These are phyloP conservation scores for Calonectria pauciramosa DNA, from an alignment of 2,329 filamentous ascomycete species.

Conservation along the genomic window DNA sequence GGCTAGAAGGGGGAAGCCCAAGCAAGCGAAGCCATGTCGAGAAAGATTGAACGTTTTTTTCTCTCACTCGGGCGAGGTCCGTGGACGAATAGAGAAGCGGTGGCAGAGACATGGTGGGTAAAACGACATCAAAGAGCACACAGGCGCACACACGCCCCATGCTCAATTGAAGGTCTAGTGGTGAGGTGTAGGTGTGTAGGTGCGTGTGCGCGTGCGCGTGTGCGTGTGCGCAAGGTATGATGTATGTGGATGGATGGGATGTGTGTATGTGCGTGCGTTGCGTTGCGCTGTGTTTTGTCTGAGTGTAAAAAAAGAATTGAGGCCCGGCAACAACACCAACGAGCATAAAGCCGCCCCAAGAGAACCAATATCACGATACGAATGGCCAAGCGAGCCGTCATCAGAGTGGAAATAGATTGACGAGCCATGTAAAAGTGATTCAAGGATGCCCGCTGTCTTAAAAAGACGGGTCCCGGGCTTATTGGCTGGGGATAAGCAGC, in stretches of 20 bases:
- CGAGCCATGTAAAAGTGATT: neutral
- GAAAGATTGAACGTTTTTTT: slow-evolving; percentile 14
- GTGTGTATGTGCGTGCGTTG: slow-evolving; percentile 24
- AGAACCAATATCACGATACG: slow-evolving; percentile 8
- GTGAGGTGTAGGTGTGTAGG: slow-evolving; percentile 21
- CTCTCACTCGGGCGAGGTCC: slow-evolving; percentile 2
- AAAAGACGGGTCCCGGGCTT: slow-evolving; percentile 3
- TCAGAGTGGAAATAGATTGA: slow-evolving; percentile 1
- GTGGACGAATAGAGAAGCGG: slow-evolving; percentile 37
- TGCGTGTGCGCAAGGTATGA: slow-evolving; percentile 10
- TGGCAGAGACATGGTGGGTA: slow-evolving; percentile 47
- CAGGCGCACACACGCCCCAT: slow-evolving; percentile 30
- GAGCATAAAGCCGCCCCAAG: neutral
- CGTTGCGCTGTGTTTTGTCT: slow-evolving; percentile 21
- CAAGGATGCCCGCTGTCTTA: slow-evolving; percentile 1
- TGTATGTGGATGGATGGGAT: slow-evolving; percentile 4
- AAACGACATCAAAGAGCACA: slow-evolving; percentile 41
- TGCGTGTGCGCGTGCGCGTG: slow-evolving; percentile 29
- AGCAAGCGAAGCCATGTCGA: slow-evolving; percentile 18
- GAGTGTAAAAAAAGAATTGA: slow-evolving; percentile 18
- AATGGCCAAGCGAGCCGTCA: neutral
- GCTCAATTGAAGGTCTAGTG: slow-evolving; percentile 1
- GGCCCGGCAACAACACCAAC: neutral
- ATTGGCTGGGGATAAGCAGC: neutral
- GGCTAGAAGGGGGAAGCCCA: slow-evolving; percentile 6